Evolutionary conservation across 208 protist genomes (phyloP).

Genomic region (Acanthamoeba quina): DNA sequence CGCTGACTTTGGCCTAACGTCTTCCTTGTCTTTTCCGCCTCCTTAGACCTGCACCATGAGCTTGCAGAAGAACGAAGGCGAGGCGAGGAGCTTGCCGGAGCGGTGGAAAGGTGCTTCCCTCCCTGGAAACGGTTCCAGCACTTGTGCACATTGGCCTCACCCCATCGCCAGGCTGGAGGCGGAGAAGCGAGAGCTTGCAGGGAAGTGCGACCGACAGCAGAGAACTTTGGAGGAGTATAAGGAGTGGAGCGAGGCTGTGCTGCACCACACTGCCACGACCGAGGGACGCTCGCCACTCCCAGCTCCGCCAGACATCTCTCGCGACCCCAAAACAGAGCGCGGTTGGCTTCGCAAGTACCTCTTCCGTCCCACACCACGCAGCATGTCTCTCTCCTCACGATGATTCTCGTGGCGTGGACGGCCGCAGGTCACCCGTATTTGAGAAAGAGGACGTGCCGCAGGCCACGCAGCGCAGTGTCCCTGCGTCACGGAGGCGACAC

Average conservation of each 20-base stretch:
- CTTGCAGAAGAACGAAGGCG: too few species aligned
- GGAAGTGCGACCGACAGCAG: not conserved
- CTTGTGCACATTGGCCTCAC: not conserved
- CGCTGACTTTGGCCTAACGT: too few species aligned
- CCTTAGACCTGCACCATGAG: too few species aligned
- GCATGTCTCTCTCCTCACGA: not conserved
- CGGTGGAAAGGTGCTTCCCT: too few species aligned
- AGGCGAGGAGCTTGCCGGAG: too few species aligned
- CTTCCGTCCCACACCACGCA: not conserved
- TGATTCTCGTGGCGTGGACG: not conserved
- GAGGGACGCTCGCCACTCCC: not conserved
- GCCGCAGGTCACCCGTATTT: not conserved
- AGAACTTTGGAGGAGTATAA: not conserved
- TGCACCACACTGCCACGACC: not conserved
- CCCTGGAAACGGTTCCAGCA: too few species aligned
- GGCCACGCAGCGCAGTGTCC: not conserved
- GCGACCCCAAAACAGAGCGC: not conserved
- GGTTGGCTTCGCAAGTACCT: conserved; percentile 41
- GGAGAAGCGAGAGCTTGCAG: not conserved
- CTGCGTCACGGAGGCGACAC: not conserved
- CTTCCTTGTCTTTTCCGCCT: too few species aligned
- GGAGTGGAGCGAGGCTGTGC: not conserved
- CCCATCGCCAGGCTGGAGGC: not conserved
- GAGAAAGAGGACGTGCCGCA: not conserved
- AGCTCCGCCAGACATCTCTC: not conserved